A percentile compares a stretch with the other conserved stretches of the same genome.
Conservation (phyloP, 2,329 filamentous ascomycete species). For the Tolypocladium album region DNA sequence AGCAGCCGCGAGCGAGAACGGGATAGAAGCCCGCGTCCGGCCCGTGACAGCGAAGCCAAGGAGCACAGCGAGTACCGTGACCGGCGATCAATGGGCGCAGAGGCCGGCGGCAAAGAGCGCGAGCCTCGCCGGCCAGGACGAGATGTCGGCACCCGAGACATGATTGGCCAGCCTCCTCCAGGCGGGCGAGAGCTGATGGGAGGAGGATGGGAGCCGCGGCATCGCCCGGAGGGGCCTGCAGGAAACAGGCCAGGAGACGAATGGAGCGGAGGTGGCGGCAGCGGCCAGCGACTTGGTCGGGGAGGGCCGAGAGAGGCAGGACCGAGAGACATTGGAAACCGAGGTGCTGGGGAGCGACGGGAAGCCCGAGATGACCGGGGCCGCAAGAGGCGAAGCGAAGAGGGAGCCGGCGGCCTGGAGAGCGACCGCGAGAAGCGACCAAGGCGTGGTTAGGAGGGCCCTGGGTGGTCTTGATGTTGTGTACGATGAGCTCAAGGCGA, state of each 20-base stretch:
- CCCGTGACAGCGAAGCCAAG: slow-evolving; percentile 34
- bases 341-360: slow-evolving; percentile 20
- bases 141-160: slow-evolving; percentile 13
- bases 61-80: slow-evolving; percentile 35
- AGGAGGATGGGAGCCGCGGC: slow-evolving; percentile 20
- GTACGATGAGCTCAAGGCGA: neutral
- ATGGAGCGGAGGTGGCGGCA: slow-evolving; percentile 10
- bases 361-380: slow-evolving; percentile 24
- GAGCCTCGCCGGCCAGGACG: slow-evolving; percentile 20
- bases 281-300: slow-evolving; percentile 21
- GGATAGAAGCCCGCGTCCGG: slow-evolving; percentile 28
- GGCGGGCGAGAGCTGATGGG: slow-evolving; percentile 19
- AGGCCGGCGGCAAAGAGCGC: slow-evolving; percentile 18
- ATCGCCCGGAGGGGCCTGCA: slow-evolving; percentile 14
- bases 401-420: slow-evolving; percentile 25
- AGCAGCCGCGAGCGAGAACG: slow-evolving; percentile 39
- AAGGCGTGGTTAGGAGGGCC: slow-evolving; percentile 21
- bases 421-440: slow-evolving; percentile 44
- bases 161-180: slow-evolving; percentile 18
- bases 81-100: slow-evolving; percentile 23
- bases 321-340: slow-evolving; percentile 18
- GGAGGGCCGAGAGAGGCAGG: slow-evolving; percentile 20
- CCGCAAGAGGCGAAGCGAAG: slow-evolving; percentile 34
- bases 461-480: neutral
- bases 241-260: slow-evolving; percentile 8